Base-by-base conservation (phyloP, 805 yeast genomes). In the Nakazawaea peltata region DNA sequence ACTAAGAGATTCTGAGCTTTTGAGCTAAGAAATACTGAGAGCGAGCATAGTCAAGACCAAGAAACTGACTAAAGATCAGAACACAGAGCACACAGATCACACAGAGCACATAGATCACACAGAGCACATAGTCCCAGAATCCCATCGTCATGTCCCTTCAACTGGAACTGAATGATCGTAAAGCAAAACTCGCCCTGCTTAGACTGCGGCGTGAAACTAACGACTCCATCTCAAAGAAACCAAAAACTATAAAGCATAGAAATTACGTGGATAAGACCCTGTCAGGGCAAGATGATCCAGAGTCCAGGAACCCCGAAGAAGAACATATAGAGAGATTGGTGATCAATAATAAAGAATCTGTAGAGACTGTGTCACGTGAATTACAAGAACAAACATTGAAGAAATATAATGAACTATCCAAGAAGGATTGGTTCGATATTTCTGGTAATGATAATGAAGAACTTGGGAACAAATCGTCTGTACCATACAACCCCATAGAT, bases 291-390 rank as follows among this genome's bases (percentile, higher is more conserved):
- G n/a, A n/a, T n/a, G n/a, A n/a, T n/a, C n/a, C n/a, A n/a, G n/a
- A n/a, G n/a, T n/a, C n/a, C n/a, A n/a, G n/a, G n/a, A n/a, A n/a
- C n/a, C n/a, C n/a, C n/a, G n/a, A n/a, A n/a, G n/a, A 18, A 19
- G 12, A 21, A 26, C 14, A 28, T 17, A 19, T 28, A 11, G 18
- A 11, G 3, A 30, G 14, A 12, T 34, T 42, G 11, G 41, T 43
- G 7, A 48, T 49, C 28, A 53, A 48, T 24, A 54, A 45, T 32
- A 45, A 50, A 3, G 62, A 54, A 28, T 60, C 67, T 0, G 64
- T 60, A 8, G 67, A 61, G 35, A 56, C 57, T 1, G 59, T 53
- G 2, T 52, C 62, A 2, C 49, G 39, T 25, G 43, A 46, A 21
- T 42, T 56, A 5, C 53, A 56, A 33, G 45, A 50, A 12, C 45